Conservation (phyloP, 164 flowering plant genomes). For the Macadamia integrifolia region DNA sequence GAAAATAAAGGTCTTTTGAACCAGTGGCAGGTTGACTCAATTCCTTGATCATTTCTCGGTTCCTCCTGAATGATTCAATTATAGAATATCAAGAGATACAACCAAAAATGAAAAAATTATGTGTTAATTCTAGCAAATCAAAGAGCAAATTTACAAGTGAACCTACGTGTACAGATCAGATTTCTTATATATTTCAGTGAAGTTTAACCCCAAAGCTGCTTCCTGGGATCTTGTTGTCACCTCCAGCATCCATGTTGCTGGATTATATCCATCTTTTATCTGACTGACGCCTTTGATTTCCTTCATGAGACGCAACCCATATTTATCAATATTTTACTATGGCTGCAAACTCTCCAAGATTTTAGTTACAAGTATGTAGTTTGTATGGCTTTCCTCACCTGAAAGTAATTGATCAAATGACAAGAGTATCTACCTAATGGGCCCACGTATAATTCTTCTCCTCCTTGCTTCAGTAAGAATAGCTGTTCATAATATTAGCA, state of each 20-base stretch:
- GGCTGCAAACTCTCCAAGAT: not conserved
- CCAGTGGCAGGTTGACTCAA: conserved; percentile 27
- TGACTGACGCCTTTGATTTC: conserved; percentile 24
- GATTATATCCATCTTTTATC: conserved; percentile 36
- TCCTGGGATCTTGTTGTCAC: conserved; percentile 33
- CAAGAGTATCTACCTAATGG: conserved; percentile 44
- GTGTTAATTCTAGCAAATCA: no score
- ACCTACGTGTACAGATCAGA: conserved; percentile 24
- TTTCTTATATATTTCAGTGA: conserved; percentile 25
- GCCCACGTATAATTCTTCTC: conserved; percentile 54
- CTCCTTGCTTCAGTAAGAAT: conserved; percentile 53
- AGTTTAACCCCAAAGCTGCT: conserved; percentile 26
- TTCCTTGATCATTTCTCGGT: conserved; percentile 30
- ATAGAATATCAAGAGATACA: no score
- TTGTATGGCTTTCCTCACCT: conserved; percentile 30
- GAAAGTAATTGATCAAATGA: conserved; percentile 46
- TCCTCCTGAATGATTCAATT: conserved; percentile 22
- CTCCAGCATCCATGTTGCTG: conserved; percentile 49
- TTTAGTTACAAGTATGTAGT: not conserved
- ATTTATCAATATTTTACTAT: not conserved
- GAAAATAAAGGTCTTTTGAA: conserved; percentile 28
- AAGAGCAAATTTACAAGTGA: not conserved
- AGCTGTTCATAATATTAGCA: conserved; percentile 27
- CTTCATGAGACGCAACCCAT: conserved; percentile 10
- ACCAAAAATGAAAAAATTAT: no score